Base-by-base conservation (phyloP, 2,329 filamentous ascomycete species). In the Botrytis sinoallii region DNA sequence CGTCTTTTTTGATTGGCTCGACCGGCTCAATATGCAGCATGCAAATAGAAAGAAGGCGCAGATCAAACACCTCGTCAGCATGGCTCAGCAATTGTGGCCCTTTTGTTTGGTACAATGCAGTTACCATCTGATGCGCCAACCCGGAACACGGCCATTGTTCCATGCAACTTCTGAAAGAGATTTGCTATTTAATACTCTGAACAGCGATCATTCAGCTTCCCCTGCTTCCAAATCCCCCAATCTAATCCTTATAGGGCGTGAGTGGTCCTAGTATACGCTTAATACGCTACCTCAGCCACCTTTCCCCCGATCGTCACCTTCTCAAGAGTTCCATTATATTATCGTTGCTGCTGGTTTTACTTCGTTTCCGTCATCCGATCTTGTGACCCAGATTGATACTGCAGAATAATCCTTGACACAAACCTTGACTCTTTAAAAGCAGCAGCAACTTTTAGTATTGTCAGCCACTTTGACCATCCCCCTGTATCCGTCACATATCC, bases 191-290 rank as follows among this genome's bases (percentile, higher is more conserved):
- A 55, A 52, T 67, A 20, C n/a, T 16, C 18, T 29, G 14, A 18
- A 16, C 65, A 55, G 35, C 65, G 25, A 68, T 68, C 66, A 4
- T 69, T 16, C 66, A 32, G n/a, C 52, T 32, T 42, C 66, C 66
- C 66, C 66, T 68, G 66, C 48, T 46, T 63, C 9, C 20, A 46
- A 35, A 16, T 35, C 20, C 29, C 29, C 44, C 40, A 71, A 35
- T 35, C 44, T 48, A 71, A 71, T 71, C 68, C 55, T 71, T 71
- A 71, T 64, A 71, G 38, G 68, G 59, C 59, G 68, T n/a, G 40
- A 48, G 55, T 71, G 40, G 29, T 64, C 44, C 68, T 48, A 16
- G 38, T 68, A 42, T 25, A 44, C 16, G 40, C 59, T 61, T 61
- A 38, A 40, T n/a, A 46, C 44, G 29, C 48, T 42, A 42, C 48